phyloP scores from a whole-genome alignment of 2,329 filamentous ascomycete species.

The Pseudopithomyces chartarum region DNA sequence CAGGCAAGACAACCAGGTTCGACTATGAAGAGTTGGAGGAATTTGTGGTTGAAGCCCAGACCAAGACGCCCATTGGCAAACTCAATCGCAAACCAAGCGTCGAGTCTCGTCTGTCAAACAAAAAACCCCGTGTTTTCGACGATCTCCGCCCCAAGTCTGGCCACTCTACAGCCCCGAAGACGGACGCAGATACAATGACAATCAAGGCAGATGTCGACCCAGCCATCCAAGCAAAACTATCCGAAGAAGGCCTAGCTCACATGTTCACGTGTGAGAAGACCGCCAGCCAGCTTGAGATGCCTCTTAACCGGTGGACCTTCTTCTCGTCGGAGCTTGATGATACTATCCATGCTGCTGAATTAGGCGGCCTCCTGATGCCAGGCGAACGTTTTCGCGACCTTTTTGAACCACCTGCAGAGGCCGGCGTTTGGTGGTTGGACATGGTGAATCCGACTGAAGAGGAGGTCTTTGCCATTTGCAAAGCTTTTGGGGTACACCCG shows the following conservation, averaged over 20 bases:
- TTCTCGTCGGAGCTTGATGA: conserved; percentile 95
- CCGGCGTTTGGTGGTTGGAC: conserved; percentile 99
- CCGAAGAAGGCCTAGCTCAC: conserved; percentile 43
- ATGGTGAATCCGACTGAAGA: conserved; percentile 88
- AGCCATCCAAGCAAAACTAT: conserved; percentile 52
- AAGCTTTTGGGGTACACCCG: conserved; percentile 93
- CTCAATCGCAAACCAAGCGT: conserved; percentile 45
- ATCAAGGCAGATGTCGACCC: conserved; percentile 33
- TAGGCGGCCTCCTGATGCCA: conserved; percentile 85
- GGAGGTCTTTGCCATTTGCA: conserved; percentile 85
- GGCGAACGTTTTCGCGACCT: conserved; percentile 89
- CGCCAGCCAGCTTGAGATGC: conserved; percentile 49
- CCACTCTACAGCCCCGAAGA: conserved; percentile 42
- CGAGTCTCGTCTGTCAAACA: conserved; percentile 49
- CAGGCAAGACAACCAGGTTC: conserved; percentile 79
- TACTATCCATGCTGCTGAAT: conserved; percentile 86
- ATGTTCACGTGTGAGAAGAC: conserved; percentile 37
- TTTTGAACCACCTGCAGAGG: conserved; percentile 71
- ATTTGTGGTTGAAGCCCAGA: conserved; percentile 71
- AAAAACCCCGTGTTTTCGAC: conserved; percentile 62
- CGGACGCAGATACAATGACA: conserved; percentile 37
- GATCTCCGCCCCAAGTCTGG: conserved; percentile 60
- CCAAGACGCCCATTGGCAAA: conserved; percentile 52
- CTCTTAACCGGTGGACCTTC: conserved; percentile 85
- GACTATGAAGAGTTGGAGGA: conserved; percentile 95